A percentile compares a stretch with the other conserved stretches of the same genome.
These are phyloP conservation scores for Nephelium lappaceum DNA, from an alignment of 345 rosid species.

Conservation along the genomic window DNA sequence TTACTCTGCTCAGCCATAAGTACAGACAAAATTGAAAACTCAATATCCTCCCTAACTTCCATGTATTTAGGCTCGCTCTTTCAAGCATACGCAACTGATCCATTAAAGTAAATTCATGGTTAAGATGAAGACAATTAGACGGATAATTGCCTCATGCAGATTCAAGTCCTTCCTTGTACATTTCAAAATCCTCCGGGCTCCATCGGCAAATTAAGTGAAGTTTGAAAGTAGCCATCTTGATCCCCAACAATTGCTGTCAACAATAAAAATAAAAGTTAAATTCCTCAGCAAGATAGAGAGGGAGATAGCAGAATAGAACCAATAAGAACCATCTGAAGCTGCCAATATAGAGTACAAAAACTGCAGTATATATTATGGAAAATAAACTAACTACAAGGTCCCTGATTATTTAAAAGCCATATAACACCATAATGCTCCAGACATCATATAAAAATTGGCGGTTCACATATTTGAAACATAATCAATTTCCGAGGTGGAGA, in stretches of 20 bases:
- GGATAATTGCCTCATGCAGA: conserved; percentile 39
- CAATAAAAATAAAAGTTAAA: conserved; percentile 9
- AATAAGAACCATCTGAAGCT: not conserved
- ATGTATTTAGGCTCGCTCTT: not conserved
- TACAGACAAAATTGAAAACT: not conserved
- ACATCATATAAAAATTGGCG: not conserved
- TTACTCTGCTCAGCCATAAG: not conserved
- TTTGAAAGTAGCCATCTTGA: conserved; percentile 87
- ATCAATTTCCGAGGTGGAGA: not conserved
- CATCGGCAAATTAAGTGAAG: conserved; percentile 83
- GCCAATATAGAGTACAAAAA: not conserved
- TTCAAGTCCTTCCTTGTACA: conserved; percentile 69
- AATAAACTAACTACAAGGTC: not conserved
- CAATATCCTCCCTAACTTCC: not conserved
- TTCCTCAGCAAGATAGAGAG: not conserved
- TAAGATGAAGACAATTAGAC: too few species aligned
- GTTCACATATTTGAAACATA: not conserved
- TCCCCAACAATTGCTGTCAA: conserved; percentile 83
- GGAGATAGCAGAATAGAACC: not conserved
- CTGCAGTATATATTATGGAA: not conserved
- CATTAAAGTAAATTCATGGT: too few species aligned
- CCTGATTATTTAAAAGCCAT: not conserved
- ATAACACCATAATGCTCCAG: not conserved
- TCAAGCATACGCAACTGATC: not conserved
- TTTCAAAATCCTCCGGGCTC: conserved; percentile 76